Evolutionary conservation across 2,329 filamentous ascomycete species (phyloP).

Genomic region (Beauveria brongniartii): DNA sequence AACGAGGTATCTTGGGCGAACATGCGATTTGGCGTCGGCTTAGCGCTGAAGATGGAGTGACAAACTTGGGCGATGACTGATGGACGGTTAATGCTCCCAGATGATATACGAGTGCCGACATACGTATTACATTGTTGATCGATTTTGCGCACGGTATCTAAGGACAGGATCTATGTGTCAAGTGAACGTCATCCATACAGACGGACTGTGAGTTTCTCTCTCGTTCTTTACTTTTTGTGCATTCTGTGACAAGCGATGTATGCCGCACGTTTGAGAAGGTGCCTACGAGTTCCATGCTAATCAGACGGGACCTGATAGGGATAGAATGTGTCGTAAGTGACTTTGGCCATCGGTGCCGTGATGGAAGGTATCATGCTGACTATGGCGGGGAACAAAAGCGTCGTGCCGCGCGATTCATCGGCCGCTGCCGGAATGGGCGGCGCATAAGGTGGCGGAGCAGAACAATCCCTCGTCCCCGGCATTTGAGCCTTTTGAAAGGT

Average conservation of each 20-base stretch:
- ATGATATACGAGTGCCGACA: constrained; percentile 2
- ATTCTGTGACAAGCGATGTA: too few relatives aligned
- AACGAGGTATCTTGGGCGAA: not conserved
- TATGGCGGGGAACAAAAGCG: not conserved
- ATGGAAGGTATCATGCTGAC: not conserved
- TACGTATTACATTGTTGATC: not conserved
- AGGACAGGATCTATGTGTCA: not conserved
- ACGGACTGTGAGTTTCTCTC: not conserved
- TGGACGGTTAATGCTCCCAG: not conserved
- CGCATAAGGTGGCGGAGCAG: not conserved
- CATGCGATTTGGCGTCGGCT: too few relatives aligned
- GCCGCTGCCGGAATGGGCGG: not conserved
- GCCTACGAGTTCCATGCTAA: not conserved
- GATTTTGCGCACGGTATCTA: not conserved
- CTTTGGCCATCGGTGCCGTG: not conserved
- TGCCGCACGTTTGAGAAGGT: not conserved
- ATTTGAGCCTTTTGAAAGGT: not conserved
- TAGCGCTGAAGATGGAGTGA: not conserved
- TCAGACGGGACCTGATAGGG: not conserved
- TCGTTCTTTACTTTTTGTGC: too few relatives aligned
- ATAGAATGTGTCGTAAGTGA: not conserved
- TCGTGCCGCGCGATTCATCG: not conserved
- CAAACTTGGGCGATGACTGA: not conserved
- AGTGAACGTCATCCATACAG: not conserved
- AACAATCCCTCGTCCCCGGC: not conserved